Base-by-base conservation (phyloP, 1,284 basidiomycete genomes). In the Coniferiporia sulphurascens region DNA sequence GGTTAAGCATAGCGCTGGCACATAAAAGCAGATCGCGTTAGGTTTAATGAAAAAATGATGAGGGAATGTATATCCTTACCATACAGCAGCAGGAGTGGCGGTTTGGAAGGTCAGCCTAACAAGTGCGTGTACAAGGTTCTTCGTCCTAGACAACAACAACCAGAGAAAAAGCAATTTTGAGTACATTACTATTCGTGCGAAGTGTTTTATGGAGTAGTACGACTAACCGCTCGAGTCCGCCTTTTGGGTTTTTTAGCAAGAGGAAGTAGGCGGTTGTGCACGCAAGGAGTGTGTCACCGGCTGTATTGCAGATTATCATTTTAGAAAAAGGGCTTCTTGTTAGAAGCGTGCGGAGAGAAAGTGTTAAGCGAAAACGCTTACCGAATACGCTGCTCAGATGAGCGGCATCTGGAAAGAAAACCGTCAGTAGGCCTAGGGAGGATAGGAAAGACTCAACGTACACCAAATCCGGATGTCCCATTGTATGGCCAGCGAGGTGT, bases 51-150 rank as follows among this genome's bases (percentile, higher is more conserved):
- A 43, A 49, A 19, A 9, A 4, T n/a, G n/a, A n/a, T n/a, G n/a
- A 15, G 55, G 38, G 32, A 3, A 43, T 3, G n/a, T 13, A 3
- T 2, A n/a, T 12, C 57, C 63, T 32, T 61, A 73, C 72, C 70
- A 73, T 13, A 74, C 15, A 7, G 73, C 67, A 38, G 72, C 72
- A 13, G 73, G 73, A 6, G 70, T 67, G 13, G 69, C 70, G n/a
- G 71, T 71, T 56, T 72, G 69, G 59, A 72, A 73, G 0, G 73
- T 72, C 27, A 74, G 64, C 17, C 69, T 68, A 13, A 73, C 65
- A 41, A 75, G 69, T 2, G 69, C 60, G 41, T 62, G 63, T 46
- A 75, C 67, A 21, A 72, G 49, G 22, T 69, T 66, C 21, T 35
- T 53, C 34, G 49, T 59, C 48, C 57, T 59, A 13, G 12, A n/a